Evolutionary conservation across 1,284 basidiomycete species (phyloP), one percentile per base, ranked within the genome.

Genomic region (Porodaedalea pini): DNA sequence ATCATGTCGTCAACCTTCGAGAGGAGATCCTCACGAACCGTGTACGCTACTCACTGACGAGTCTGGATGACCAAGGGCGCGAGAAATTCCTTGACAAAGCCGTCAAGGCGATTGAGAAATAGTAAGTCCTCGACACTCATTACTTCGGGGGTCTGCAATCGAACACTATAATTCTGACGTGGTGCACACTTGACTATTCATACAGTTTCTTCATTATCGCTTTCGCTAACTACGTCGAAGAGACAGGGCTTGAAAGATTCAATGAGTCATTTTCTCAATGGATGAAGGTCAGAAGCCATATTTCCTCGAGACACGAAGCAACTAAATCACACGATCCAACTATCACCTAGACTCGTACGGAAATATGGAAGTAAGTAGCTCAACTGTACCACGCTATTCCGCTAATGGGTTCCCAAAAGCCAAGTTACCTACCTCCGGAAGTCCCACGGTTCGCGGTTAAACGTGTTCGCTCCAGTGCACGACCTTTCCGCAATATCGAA

Each of bases 201-300:
- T 27, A 3, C 58, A 92, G 89, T 68, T 98, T 97, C 75, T 98
- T 98, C 74, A 83, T 96, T 61, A 91, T 99, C 59, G 91, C 92
- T 0, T 99, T 98, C 67, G 89, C 94, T 1, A 92, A 87, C 61
- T 99, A 93, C 65, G 87, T 97, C 6, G 91, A 94, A 54, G 79
- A 81, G 15, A 74, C 75, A 61, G 77, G 83, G 32, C 80, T 83
- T 10, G 78, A 81, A 15, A 71, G 74, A 54, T 89, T 90, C 62
- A 78, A 78, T 3, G 81, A 87, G 64, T 85, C 82, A 15, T 98
- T 98, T 68, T 88, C 87, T 2, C 79, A 84, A 36, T 98, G 94
- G 94, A 76, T 98, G 43, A 86, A 86, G 78, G 90, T 89, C 47
- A 29, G 75, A 66, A 13, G n/a, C 10, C 48, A 15, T 11, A 7